Percentiles rank a stretch among this genome's conserved stretches.
Conservation (phyloP, 768 basidiomycete species). For the Pleurotus salmoneostramineus region DNA sequence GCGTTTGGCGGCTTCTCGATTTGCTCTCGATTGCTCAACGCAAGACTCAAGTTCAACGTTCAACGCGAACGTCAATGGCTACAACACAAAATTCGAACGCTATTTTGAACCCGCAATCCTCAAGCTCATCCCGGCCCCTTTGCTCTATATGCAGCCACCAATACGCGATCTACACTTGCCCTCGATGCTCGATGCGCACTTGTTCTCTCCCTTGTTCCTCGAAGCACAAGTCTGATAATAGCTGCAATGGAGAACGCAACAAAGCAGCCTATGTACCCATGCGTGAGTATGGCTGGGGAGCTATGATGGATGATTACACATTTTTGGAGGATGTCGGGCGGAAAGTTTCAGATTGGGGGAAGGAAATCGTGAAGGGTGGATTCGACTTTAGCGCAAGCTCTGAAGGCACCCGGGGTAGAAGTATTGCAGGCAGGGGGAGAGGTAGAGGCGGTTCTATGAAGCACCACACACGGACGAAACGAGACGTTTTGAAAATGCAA, state of each 20-base stretch:
- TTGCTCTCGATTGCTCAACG: too few relatives aligned
- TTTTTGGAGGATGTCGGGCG: slow-evolving; percentile 83
- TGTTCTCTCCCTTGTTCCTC: slow-evolving; percentile 71
- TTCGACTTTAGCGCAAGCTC: slow-evolving; percentile 30
- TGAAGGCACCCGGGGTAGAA: slow-evolving; percentile 12
- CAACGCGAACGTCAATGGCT: too few relatives aligned
- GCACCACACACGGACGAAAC: slow-evolving; percentile 42
- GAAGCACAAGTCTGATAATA: slow-evolving; percentile 57
- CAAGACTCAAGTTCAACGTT: too few relatives aligned
- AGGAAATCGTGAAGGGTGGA: slow-evolving; percentile 62
- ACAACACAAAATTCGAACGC: background rate
- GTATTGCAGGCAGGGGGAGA: slow-evolving; percentile 19
- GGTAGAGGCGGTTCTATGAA: slow-evolving; percentile 19
- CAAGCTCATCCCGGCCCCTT: slow-evolving; percentile 18
- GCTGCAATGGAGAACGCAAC: slow-evolving; percentile 72
- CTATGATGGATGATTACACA: slow-evolving; percentile 86
- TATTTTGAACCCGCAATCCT: background rate
- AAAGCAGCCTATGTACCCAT: slow-evolving; percentile 73
- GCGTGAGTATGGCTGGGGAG: slow-evolving; percentile 81
- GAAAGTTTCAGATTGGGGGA: slow-evolving; percentile 70
- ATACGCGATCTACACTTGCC: slow-evolving; percentile 71
- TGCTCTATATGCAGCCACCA: slow-evolving; percentile 49
- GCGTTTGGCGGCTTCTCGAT: background rate
- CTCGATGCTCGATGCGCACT: slow-evolving; percentile 64
- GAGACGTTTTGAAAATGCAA: slow-evolving; percentile 64